Percentiles rank a stretch among this genome's conserved stretches.
These are phyloP conservation scores for Torulaspora indica DNA, from an alignment of 805 yeast genomes.

Conservation along the genomic window DNA sequence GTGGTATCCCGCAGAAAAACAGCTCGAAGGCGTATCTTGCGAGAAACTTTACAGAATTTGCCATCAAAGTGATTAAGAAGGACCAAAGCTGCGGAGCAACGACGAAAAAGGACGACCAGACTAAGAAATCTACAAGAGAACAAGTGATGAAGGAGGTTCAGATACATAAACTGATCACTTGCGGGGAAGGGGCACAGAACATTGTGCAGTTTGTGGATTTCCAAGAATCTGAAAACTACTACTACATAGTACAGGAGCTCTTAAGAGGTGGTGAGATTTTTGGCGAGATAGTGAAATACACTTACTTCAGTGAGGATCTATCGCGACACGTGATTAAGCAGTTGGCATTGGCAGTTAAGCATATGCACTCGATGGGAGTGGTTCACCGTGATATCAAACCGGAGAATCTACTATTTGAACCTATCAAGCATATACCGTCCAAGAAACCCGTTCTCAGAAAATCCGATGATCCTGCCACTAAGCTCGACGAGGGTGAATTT, in stretches of 20 bases:
- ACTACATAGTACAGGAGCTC: constrained; percentile 67
- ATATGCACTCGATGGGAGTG: constrained; percentile 69
- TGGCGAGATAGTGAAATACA: constrained; percentile 60
- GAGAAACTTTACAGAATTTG: constrained; percentile 36
- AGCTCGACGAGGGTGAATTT: constrained; percentile 86
- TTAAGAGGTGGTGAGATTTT: constrained; percentile 76
- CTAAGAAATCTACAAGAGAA: constrained; percentile 36
- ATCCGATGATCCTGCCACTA: constrained; percentile 62
- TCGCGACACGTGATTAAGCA: constrained; percentile 61
- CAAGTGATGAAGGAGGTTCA: constrained; percentile 77
- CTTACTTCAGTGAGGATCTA: constrained; percentile 61
- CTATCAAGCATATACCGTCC: constrained; percentile 49
- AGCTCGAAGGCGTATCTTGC: constrained; percentile 13
- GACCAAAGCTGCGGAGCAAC: constrained; percentile 42
- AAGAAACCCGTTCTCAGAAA: constrained; percentile 42
- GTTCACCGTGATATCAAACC: constrained; percentile 85
- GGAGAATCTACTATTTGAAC: constrained; percentile 64
- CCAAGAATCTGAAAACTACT: constrained; percentile 55
- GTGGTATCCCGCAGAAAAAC: constrained; percentile 41
- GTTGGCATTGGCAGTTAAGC: constrained; percentile 59
- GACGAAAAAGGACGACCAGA: constrained; percentile 13
- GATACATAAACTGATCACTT: constrained; percentile 58
- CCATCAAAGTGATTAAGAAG: constrained; percentile 61
- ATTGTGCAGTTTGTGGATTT: constrained; percentile 62
- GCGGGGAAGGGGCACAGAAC: constrained; percentile 40